These are phyloP conservation scores for Petunia hybrid DNA, from an alignment of 305 asterid species.

Conservation along the genomic window DNA sequence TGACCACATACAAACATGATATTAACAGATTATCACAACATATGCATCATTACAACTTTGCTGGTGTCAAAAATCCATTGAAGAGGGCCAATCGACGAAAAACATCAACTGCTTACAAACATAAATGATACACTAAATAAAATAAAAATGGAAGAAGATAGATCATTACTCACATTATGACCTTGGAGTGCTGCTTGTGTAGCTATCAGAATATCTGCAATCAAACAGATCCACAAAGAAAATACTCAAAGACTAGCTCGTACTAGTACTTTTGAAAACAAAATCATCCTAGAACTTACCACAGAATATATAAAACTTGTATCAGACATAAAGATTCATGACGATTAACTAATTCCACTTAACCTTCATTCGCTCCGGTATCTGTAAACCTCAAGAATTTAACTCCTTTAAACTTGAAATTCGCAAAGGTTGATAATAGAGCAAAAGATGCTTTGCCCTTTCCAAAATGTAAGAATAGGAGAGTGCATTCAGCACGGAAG, in stretches of 20 bases:
- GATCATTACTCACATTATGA: conserved; percentile 72
- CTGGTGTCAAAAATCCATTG: background rate
- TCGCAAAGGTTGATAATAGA: background rate
- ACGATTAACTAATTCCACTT: background rate
- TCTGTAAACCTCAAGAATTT: background rate
- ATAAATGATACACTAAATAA: conserved; percentile 20
- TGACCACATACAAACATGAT: conserved; percentile 23
- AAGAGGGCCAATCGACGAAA: background rate
- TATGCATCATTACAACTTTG: conserved; percentile 19
- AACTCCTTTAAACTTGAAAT: background rate
- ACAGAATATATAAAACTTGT: background rate
- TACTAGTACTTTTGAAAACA: background rate
- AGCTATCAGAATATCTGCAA: conserved; percentile 83
- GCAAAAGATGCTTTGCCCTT: background rate
- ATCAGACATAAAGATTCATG: background rate
- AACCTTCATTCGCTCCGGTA: background rate
- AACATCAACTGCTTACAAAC: background rate
- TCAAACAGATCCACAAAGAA: conserved; percentile 31
- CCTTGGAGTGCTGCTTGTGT: conserved; percentile 72
- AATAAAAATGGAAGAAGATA: background rate
- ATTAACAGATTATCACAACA: conserved; percentile 2
- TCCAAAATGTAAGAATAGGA: background rate
- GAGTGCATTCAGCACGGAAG: background rate
- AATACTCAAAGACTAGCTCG: conserved; percentile 3
- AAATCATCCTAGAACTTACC: conserved; percentile 24